Evolutionary conservation across 2,329 filamentous ascomycete species (phyloP).

Genomic region (Fusarium torreyae): DNA sequence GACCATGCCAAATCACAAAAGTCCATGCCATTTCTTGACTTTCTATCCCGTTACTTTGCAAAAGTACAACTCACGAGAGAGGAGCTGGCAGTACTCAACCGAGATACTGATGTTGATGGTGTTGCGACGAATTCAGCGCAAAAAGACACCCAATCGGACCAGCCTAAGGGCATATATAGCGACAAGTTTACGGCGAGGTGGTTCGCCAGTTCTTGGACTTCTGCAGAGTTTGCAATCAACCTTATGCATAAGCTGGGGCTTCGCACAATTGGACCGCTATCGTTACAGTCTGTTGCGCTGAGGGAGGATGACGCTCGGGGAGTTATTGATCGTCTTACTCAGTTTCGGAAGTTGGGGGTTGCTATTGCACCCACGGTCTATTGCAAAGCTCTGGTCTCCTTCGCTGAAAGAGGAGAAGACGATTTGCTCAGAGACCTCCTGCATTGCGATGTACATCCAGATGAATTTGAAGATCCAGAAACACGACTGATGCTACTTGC

Average conservation of each 20-base stretch:
- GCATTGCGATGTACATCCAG: constrained; percentile 67
- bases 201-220: constrained; percentile 81
- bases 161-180: constrained; percentile 46
- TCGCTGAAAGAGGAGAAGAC: constrained; percentile 72
- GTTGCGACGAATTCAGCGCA: background rate
- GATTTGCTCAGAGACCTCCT: constrained; percentile 63
- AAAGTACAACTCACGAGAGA: constrained; percentile 54
- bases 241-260: constrained; percentile 80
- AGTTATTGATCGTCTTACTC: constrained; percentile 71
- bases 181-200: constrained; percentile 80
- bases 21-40: constrained; percentile 65
- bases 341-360: constrained; percentile 75
- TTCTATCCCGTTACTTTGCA: constrained; percentile 63
- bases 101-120: background rate
- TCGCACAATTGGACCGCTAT: constrained; percentile 79
- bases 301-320: constrained; percentile 71
- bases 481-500: constrained; percentile 59
- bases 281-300: constrained; percentile 82
- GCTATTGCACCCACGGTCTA: constrained; percentile 75
- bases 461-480: constrained; percentile 66
- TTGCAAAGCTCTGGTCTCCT: constrained; percentile 73
- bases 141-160: background rate
- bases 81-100: constrained; percentile 53
- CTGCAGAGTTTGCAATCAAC: constrained; percentile 79
- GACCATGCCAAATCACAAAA: constrained; percentile 61